These are phyloP conservation scores for Colletotrichum siamense DNA, from an alignment of 2,329 filamentous ascomycete genomes.

Conservation along the genomic window DNA sequence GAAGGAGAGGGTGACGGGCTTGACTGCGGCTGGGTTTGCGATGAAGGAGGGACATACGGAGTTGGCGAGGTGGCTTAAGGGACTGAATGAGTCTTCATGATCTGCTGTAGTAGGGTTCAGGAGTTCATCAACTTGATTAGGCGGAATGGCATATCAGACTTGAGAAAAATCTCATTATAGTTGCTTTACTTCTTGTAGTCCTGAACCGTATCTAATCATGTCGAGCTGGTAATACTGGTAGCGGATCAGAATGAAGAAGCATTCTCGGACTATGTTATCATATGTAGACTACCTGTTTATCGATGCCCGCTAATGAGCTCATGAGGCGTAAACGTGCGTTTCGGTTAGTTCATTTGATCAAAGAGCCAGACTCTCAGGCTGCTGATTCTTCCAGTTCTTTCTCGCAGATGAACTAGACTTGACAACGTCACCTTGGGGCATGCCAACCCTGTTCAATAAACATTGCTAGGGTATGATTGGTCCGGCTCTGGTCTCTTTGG, in stretches of 20 bases:
- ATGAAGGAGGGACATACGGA: background rate
- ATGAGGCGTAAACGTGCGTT: background rate
- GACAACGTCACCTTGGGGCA: background rate
- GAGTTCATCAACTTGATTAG: background rate
- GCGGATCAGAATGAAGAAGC: background rate
- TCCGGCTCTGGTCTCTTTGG: background rate
- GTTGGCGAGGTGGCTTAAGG: background rate
- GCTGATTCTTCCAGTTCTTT: accelerated
- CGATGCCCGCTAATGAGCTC: background rate
- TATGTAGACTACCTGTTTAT: background rate
- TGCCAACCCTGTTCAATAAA: background rate
- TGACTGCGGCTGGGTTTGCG: background rate
- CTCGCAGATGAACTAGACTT: background rate
- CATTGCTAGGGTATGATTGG: background rate
- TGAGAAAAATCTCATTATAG: background rate
- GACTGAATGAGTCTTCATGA: background rate
- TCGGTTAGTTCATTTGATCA: background rate
- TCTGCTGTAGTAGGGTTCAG: background rate
- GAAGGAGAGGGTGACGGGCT: background rate
- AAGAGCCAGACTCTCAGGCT: background rate
- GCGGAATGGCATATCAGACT: background rate
- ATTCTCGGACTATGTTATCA: background rate
- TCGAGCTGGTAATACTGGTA: background rate
- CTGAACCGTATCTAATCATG: background rate
- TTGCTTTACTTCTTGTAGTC: background rate